Evolutionary conservation across 202 grass and related monocot species (phyloP).

Genomic region (Elaeis oleifera): DNA sequence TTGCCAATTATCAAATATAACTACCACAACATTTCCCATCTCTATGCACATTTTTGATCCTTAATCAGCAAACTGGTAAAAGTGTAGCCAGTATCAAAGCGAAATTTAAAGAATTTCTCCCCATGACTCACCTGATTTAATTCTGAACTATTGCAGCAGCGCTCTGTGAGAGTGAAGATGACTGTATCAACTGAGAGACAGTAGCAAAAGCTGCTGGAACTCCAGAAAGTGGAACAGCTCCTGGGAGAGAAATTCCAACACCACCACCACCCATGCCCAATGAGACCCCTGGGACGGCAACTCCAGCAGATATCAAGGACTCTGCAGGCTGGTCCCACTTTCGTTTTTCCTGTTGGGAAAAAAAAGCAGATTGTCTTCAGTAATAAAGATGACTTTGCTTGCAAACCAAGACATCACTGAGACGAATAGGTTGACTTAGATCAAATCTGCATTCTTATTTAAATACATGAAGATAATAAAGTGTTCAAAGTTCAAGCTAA

Average conservation of each 20-base stretch:
- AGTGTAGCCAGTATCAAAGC: too few species aligned
- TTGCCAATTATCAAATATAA: too few species aligned
- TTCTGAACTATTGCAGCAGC: constrained; percentile 41
- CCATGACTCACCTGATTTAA: constrained; percentile 39
- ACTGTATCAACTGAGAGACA: constrained; percentile 27
- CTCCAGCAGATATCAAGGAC: constrained; percentile 41
- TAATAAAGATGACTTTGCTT: background rate
- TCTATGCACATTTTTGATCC: too few species aligned
- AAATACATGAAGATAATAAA: too few species aligned
- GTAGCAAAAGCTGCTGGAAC: constrained; percentile 28
- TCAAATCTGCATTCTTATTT: too few species aligned
- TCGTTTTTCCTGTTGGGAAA: constrained; percentile 59
- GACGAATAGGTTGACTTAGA: too few species aligned
- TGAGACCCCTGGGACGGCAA: constrained; percentile 37
- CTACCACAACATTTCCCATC: too few species aligned
- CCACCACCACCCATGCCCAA: constrained; percentile 35
- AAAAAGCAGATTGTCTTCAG: background rate
- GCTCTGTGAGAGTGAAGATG: constrained; percentile 31
- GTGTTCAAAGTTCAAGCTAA: too few species aligned
- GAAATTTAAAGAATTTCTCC: too few species aligned
- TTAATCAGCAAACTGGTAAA: too few species aligned
- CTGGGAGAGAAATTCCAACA: constrained; percentile 28
- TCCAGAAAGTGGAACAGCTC: constrained; percentile 15
- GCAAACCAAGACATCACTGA: too few species aligned
- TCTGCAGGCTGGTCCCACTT: constrained; percentile 97